Base-by-base conservation (phyloP, 345 rosid species). In the Pseudoturritis turrita region DNA sequence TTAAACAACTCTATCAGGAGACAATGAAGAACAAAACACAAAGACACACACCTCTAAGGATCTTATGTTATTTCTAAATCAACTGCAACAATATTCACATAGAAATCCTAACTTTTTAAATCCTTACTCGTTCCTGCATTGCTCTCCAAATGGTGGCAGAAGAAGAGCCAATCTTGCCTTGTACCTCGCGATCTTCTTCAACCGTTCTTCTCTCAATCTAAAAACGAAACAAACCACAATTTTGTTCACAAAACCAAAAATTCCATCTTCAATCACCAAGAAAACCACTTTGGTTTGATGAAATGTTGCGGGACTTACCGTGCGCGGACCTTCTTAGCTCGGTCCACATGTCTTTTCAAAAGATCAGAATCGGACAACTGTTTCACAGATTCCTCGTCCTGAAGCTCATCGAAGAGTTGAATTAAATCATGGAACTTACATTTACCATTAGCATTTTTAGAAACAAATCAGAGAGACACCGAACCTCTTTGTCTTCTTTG, bases 91-190 rank as follows among this genome's bases (percentile, higher is more conserved):
- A 74, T 74, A 74, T 74, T 58, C 60, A 74, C 78, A 74, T 26
- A 35, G 6, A 66, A 39, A 18, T 21, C 19, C 46, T 9, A 58
- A 18, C 62, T 66, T 29, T 66, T 29, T 10, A 56, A 14, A 65
- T 21, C 44, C 19, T 65, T 49, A 65, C 52, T 87, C 89, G 76
- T 72, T 79, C 71, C 80, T 83, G 52, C 83, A 69, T 73, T 89
- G 90, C 68, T 94, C 97, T 54, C 81, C 84, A 37, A 75, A 82
- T 10, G 86, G 96, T 37, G 99, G 99, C 52, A 94, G 90, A 76
- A 94, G 93, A 70, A 89, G 92, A 71, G 89, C 89, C 14, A 94
- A 83, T 81, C 96, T 87, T 36, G 82, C 78, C 80, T 85, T 88
- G 86, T 88, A 89, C 80, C 99, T 88, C 12, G 85, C 92, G 14